phyloP scores from a whole-genome alignment of 1,284 basidiomycete species.

The Trametes hirsuta region DNA sequence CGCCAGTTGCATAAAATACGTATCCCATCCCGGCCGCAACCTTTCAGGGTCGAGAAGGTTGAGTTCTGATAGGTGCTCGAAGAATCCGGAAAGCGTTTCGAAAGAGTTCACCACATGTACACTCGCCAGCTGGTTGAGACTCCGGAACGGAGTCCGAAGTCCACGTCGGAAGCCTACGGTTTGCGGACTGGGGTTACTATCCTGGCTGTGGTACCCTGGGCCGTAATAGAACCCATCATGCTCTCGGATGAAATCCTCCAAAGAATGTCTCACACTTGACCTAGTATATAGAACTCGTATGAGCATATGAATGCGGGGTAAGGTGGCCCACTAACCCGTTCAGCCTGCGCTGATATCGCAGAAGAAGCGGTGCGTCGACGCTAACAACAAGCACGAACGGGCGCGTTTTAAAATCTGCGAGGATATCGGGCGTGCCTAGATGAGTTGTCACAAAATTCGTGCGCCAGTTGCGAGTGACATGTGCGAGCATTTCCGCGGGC shows the following conservation, averaged over 20 bases:
- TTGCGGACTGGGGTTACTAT: not conserved
- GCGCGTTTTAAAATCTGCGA: slow-evolving; percentile 79
- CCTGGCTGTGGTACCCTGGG: not conserved
- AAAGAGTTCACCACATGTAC: slow-evolving; percentile 79
- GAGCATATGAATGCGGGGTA: not conserved
- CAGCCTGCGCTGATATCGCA: slow-evolving; percentile 54
- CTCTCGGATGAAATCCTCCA: slow-evolving; percentile 53
- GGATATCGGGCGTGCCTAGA: slow-evolving; percentile 58
- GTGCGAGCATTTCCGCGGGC: slow-evolving; percentile 65
- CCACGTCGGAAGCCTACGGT: not conserved
- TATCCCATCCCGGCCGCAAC: slow-evolving; percentile 89
- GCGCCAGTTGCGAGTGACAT: slow-evolving; percentile 86
- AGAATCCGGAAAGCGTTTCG: slow-evolving; percentile 54
- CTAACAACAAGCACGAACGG: slow-evolving; percentile 90
- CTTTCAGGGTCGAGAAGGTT: slow-evolving; percentile 74
- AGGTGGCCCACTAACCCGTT: slow-evolving; percentile 44
- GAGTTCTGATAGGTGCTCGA: slow-evolving; percentile 67
- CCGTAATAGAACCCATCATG: slow-evolving; percentile 37
- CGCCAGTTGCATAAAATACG: slow-evolving; percentile 95
- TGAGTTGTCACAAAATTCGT: slow-evolving; percentile 83
- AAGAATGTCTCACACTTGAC: slow-evolving; percentile 41
- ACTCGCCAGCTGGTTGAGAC: slow-evolving; percentile 55
- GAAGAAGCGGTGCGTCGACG: slow-evolving; percentile 84
- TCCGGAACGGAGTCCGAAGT: slow-evolving; percentile 35
- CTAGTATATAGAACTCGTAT: slow-evolving; percentile 11